Evolutionary conservation across 805 yeast species (phyloP).

Genomic region (Candida nonsorbophila): DNA sequence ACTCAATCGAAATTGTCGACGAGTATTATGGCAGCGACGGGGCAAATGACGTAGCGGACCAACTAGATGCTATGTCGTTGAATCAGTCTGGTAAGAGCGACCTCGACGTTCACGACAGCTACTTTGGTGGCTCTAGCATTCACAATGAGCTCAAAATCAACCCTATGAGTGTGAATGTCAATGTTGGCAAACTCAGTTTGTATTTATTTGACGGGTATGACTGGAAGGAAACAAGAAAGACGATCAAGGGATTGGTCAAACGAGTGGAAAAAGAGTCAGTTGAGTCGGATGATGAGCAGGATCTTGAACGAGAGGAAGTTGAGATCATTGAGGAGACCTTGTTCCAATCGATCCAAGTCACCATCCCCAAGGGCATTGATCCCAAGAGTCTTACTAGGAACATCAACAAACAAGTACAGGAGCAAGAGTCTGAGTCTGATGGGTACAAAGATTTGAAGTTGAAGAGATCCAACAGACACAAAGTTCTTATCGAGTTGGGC

Average conservation of each 20-base stretch:
- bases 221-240: constrained; percentile 72
- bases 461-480: constrained; percentile 60
- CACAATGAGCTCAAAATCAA: constrained; percentile 4
- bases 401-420: constrained; percentile 44
- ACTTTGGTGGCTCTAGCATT: constrained; percentile 3
- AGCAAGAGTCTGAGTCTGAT: constrained; percentile 10
- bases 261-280: constrained; percentile 40
- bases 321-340: constrained; percentile 53
- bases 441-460: constrained; percentile 45
- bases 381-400: constrained; percentile 43
- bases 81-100: not conserved
- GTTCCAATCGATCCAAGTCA: constrained; percentile 76
- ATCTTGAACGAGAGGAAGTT: constrained; percentile 7
- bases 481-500: constrained; percentile 50
- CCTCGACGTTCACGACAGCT: constrained; percentile 4
- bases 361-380: constrained; percentile 45
- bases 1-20: constrained; percentile 13
- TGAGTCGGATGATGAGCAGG: constrained; percentile 8
- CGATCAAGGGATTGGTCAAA: constrained; percentile 61
- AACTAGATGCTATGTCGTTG: not conserved
- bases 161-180: constrained; percentile 19
- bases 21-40: constrained; percentile 11
- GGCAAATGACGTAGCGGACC: not conserved
- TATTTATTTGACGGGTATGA: constrained; percentile 87
- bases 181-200: constrained; percentile 35